Base-by-base conservation (phyloP, 352 stramenopile species). In the Pythium insidiosum region DNA sequence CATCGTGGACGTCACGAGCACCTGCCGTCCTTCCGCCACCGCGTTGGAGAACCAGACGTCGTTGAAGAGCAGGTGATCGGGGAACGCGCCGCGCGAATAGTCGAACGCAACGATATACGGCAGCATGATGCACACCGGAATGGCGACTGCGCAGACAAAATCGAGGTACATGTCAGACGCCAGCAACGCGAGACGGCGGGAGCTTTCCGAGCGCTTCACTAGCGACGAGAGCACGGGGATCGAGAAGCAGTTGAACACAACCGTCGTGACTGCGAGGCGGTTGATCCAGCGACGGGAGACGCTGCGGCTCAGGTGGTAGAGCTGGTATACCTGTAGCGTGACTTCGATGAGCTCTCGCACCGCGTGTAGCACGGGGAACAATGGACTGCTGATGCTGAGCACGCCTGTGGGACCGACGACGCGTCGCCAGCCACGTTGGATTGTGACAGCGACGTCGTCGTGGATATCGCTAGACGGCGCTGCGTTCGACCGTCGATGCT, bases 31-130 rank as follows among this genome's bases (percentile, higher is more conserved):
- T 22, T 56, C 48, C 2, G 39, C 34, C 16, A 56, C 25, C 1
- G 44, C 44, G 26, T 50, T 53, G 6, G 28, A 30, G 23, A 47
- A 43, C 44, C 52, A 60, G 1, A 49, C 16, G 12, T 59, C 44
- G 15, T 53, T 26, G 2, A 13, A 7, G 1, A 50, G 3, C 2
- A 44, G 21, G 3, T 22, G 10, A 0, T 18, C 2, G 10, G 43
- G 38, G 34, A 50, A 59, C 21, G 11, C 18, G 4, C 26, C 26
- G 2, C 7, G 42, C 2, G 10, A 12, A 36, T 38, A 45, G 12
- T 53, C 38, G 19, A 50, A 58, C 4, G 21, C 16, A 1, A 43
- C 1, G 2, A 45, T 16, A 16, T 58, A 58, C 12, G 43, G 50
- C 15, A 34, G 10, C 21, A 53, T 36, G 2, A 53, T 34, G 18